These are phyloP conservation scores for Suillus americanus DNA, from an alignment of 768 basidiomycete genomes.

Conservation along the genomic window DNA sequence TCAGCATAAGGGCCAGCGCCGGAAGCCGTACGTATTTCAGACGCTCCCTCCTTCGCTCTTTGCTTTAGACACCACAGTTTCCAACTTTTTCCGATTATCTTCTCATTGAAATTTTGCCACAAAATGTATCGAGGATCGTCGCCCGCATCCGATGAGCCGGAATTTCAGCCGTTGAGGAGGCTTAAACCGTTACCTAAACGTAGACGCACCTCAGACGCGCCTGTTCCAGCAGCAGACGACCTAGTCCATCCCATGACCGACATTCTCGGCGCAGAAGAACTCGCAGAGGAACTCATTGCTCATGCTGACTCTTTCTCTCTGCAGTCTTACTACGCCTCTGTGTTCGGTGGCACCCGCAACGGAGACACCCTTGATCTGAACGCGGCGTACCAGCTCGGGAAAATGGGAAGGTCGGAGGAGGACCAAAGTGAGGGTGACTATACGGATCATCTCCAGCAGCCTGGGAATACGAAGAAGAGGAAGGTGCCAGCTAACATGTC, in stretches of 20 bases:
- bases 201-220: conserved; percentile 50
- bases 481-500: conserved; percentile 73
- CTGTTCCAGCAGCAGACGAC: conserved; percentile 25
- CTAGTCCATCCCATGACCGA: conserved; percentile 30
- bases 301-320: conserved; percentile 58
- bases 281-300: conserved; percentile 57
- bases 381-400: conserved; percentile 24
- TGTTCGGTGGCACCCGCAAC: conserved; percentile 37
- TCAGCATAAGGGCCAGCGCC: conserved; percentile 21
- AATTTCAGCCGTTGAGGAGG: conserved; percentile 59
- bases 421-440: conserved; percentile 62
- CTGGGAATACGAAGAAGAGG: conserved; percentile 84
- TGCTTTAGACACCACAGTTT: conserved; percentile 14
- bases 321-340: conserved; percentile 64
- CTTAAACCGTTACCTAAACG: conserved; percentile 82
- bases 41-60: conserved; percentile 22
- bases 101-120: conserved; percentile 6
- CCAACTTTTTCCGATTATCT: conserved; percentile 14
- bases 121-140: conserved; percentile 57
- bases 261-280: conserved; percentile 43
- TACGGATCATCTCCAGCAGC: conserved; percentile 69
- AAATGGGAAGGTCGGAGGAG: conserved; percentile 43
- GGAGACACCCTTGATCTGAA: conserved; percentile 25
- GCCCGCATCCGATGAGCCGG: conserved; percentile 64
- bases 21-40: conserved; percentile 1